phyloP scores from a whole-genome alignment of 2,329 filamentous ascomycete species.

The Bipolaris zeicola region DNA sequence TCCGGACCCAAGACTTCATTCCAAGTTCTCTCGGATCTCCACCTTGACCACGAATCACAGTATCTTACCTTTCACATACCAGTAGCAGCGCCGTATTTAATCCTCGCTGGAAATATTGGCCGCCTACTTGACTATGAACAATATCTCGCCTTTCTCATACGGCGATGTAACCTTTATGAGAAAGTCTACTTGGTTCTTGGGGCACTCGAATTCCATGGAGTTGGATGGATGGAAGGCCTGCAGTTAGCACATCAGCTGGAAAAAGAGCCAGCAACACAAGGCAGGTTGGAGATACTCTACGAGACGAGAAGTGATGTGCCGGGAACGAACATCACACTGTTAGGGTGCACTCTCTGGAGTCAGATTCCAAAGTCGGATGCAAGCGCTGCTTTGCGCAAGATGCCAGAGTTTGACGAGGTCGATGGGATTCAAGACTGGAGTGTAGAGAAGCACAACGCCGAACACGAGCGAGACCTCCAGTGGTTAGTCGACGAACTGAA shows the following conservation, averaged over 20 bases:
- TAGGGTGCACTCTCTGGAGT: constrained; percentile 66
- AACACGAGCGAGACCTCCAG: constrained; percentile 55
- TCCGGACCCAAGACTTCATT: constrained; percentile 31
- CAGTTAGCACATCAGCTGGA: constrained; percentile 36
- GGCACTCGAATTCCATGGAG: constrained; percentile 36
- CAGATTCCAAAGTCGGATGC: constrained; percentile 50
- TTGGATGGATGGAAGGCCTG: constrained; percentile 31
- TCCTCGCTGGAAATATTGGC: constrained; percentile 41
- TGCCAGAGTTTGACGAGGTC: constrained; percentile 60
- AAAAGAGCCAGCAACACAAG: constrained; percentile 33
- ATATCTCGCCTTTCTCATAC: constrained; percentile 39
- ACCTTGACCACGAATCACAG: constrained; percentile 37
- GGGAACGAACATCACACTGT: constrained; percentile 54
- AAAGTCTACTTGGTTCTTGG: constrained; percentile 40
- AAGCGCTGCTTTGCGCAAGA: constrained; percentile 50
- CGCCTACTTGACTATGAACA: constrained; percentile 40
- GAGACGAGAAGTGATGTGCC: constrained; percentile 50
- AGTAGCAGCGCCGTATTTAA: constrained; percentile 32
- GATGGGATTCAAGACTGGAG: constrained; percentile 58
- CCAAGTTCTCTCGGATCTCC: constrained; percentile 42
- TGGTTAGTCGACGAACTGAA: constrained; percentile 57
- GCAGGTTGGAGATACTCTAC: constrained; percentile 54
- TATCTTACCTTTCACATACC: constrained; percentile 43
- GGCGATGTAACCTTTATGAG: constrained; percentile 37
- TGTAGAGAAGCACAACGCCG: constrained; percentile 55